Conservation (phyloP, 441 rosid species). For the Croton setiger region DNA sequence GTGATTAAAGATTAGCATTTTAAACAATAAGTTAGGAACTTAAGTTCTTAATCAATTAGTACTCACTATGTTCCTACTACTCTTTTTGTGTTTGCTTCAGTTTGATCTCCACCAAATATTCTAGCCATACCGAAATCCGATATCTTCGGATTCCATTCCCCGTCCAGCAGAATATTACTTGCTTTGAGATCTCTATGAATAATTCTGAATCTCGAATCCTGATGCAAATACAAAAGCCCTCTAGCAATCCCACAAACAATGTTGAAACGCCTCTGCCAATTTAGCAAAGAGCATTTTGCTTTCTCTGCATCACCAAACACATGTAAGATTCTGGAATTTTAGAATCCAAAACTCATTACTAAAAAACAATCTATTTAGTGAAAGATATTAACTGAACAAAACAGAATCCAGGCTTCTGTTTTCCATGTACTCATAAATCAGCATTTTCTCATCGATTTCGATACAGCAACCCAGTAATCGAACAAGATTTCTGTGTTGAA, state of each 20-base stretch:
- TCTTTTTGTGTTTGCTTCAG: conserved; percentile 51
- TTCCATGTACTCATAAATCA: conserved; percentile 53
- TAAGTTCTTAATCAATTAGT: background rate
- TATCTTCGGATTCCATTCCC: conserved; percentile 62
- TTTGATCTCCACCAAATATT: conserved; percentile 64
- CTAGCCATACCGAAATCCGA: conserved; percentile 87
- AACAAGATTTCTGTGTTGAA: conserved; percentile 59
- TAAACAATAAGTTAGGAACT: background rate
- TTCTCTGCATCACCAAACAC: conserved; percentile 30
- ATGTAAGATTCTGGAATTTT: background rate
- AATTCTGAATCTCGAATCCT: conserved; percentile 43
- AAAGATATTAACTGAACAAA: conserved; percentile 38
- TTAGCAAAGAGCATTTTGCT: conserved; percentile 11
- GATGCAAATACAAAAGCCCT: conserved; percentile 32
- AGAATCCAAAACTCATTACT: background rate
- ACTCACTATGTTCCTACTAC: conserved; percentile 88
- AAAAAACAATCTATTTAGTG: background rate
- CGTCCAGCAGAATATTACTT: conserved; percentile 66
- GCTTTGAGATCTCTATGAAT: conserved; percentile 53
- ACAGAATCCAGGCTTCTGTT: conserved; percentile 50
- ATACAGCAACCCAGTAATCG: conserved; percentile 49
- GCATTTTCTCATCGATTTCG: conserved; percentile 47
- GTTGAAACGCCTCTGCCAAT: conserved; percentile 24
- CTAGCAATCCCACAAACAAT: conserved; percentile 30
- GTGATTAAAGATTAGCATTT: background rate